Base-by-base conservation (phyloP, 176 grass and related monocot species). In the Cocos nucifera region DNA sequence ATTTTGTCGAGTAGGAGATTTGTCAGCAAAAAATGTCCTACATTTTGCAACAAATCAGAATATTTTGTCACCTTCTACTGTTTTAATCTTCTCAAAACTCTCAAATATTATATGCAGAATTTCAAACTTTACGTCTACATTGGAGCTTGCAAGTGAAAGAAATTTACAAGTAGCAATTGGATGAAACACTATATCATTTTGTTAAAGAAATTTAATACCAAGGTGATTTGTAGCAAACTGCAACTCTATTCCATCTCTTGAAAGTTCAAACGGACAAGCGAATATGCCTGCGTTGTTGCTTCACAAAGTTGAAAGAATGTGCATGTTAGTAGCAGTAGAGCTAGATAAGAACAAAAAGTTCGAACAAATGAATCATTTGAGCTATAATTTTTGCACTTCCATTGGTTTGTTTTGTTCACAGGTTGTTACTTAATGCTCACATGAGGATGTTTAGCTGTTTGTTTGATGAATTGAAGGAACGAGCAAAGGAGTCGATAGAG, bases 371-470 rank as follows among this genome's bases (percentile, higher is more conserved):
- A 44, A 44, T 44, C 35, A 44, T 12, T 44, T 44, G 35, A 44
- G 35, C 35, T 44, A 44, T 44, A 2, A 44, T 44, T 12, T 44
- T 12, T 44, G 35, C 35, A 44, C 2, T 12, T 12, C 35, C 7
- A 39, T 39, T 8, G 1, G 2, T 39, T 39, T 39, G 35, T 39
- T 1, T 44, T 12, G 35, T 2, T 12, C 35, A 44, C 35, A 12
- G 35, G 9, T 44, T 12, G 2, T 44, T 2, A 44, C 35, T 44
- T 53, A 22, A 44, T 60, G 50, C 86, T 29, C 66, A 95, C 90
- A 95, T 69, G 18, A 95, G 86, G 58, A 90, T 80, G 61, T 95
- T 95, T 22, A 95, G 79, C 26, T 87, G 74, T 14, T 59, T 22
- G 26, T 89, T 75, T 0, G 86, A 81, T 1, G 77, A 79, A 62